These are phyloP conservation scores for Neofusicoccum sp. DNA, from an alignment of 2,329 filamentous ascomycete species.

Conservation along the genomic window DNA sequence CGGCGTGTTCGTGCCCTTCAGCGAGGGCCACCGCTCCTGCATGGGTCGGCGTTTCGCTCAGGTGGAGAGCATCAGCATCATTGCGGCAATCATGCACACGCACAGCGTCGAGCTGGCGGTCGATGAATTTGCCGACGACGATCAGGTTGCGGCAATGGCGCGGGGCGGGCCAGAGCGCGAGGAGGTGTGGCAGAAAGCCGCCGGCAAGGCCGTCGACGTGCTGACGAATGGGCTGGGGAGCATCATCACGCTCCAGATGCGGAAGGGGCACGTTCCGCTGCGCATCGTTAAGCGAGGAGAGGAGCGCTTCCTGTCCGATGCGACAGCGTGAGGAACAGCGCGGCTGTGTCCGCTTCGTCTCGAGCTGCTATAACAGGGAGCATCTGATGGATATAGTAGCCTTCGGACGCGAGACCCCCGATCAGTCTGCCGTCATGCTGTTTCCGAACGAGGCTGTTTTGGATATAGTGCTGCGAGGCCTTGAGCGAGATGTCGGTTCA, in stretches of 20 bases:
- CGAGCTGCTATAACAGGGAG: background rate
- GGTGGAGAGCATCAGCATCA: slow-evolving; percentile 54
- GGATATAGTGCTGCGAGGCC: slow-evolving; percentile 1
- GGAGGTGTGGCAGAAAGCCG: slow-evolving; percentile 61
- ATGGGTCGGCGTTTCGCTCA: slow-evolving; percentile 57
- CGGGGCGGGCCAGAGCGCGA: slow-evolving; percentile 49
- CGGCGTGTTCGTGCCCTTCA: slow-evolving; percentile 57
- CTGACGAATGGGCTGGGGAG: slow-evolving; percentile 56
- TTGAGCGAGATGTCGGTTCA: too few relatives aligned
- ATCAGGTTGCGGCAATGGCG: slow-evolving; percentile 39
- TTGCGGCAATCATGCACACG: slow-evolving; percentile 53
- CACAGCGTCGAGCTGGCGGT: slow-evolving; percentile 71
- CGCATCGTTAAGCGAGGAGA: slow-evolving; percentile 66
- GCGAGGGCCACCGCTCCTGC: slow-evolving; percentile 55
- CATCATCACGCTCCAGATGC: slow-evolving; percentile 72
- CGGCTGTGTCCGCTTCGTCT: background rate
- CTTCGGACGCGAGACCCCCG: background rate
- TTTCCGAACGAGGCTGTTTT: slow-evolving; percentile 1
- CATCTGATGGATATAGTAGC: background rate
- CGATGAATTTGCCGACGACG: slow-evolving; percentile 44
- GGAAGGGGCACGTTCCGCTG: slow-evolving; percentile 60
- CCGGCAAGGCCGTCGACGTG: slow-evolving; percentile 52
- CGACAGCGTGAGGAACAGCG: background rate
- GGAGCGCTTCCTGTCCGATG: slow-evolving; percentile 59
- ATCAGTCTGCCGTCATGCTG: background rate